Evolutionary conservation across 805 yeast genomes (phyloP).

Genomic region (Wickerhamomyces tratensis): DNA sequence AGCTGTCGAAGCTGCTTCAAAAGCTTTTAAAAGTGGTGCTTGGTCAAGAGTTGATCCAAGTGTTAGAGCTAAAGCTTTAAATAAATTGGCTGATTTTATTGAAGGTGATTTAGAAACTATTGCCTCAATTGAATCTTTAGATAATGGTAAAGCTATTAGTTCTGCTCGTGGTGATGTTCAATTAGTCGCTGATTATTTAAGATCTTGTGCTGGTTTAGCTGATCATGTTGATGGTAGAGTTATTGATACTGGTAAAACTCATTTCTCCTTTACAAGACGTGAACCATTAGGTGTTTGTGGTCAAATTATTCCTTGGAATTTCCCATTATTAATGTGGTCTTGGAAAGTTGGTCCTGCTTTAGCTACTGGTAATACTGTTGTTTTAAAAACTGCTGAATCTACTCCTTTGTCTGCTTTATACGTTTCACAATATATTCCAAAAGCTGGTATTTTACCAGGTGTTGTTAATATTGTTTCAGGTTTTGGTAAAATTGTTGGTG

Average conservation of each 20-base stretch:
- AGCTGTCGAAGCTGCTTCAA: constrained; percentile 75
- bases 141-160: constrained; percentile 77
- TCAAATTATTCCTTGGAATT: constrained; percentile 95
- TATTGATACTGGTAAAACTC: constrained; percentile 64
- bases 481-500: constrained; percentile 78
- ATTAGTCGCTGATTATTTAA: constrained; percentile 56
- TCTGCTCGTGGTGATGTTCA: constrained; percentile 71
- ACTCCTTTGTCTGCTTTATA: constrained; percentile 85
- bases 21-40: constrained; percentile 62
- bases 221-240: constrained; percentile 76
- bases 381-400: constrained; percentile 84
- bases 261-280: constrained; percentile 71
- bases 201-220: constrained; percentile 87
- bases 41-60: constrained; percentile 71
- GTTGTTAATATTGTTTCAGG: constrained; percentile 85
- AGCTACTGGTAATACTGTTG: constrained; percentile 84
- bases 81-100: constrained; percentile 68
- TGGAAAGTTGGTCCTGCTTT: constrained; percentile 95
- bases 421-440: constrained; percentile 55
- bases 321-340: constrained; percentile 87
- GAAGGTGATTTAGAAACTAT: constrained; percentile 64
- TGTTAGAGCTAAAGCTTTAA: constrained; percentile 50
- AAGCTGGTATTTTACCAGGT: constrained; percentile 90
- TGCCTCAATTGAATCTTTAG: constrained; percentile 77
- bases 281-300: constrained; percentile 96